Base-by-base conservation (phyloP, 306 rosid genomes). In the Cucumis hystrix region DNA sequence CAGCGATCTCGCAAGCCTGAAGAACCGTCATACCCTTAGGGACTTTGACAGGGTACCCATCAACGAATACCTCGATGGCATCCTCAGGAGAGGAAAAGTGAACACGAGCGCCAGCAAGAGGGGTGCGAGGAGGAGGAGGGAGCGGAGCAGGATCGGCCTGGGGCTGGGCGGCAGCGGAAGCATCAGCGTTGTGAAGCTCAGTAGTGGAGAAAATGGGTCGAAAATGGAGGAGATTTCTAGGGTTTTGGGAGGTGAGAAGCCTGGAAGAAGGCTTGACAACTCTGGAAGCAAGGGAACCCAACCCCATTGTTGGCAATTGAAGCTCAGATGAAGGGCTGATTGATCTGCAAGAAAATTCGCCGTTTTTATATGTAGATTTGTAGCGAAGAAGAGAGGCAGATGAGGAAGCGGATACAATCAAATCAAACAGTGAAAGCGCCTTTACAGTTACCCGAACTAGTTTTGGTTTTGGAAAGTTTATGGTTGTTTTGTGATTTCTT, bases 1-100 rank as follows among this genome's bases (percentile, higher is more conserved):
- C 99, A 12, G 97, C 99, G 51, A 91, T 79, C 87, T 95, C 99
- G 75, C 99, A 95, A 6, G 99, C 99, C 84, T 95, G 99, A 49
- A 95, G 86, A 63, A 95, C 99, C 0, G 96, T 89, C 84, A 95
- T 83, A 37, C 99, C 99, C 88, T 95, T 95, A 6, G 99, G 99
- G 64, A 95, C 83, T 86, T 95, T 92, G 59, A 95, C 97, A 0
- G 99, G 96, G 60, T 85, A 92, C 6, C 97, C 99, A 79, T 95
- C 97, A 0, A 95, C 99, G 76, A 89, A 92, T 15, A 90, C 96
- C 86, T 96, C 99, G 79, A 96, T 91, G 23, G 97, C 97, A 18
- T 96, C 97, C 1, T 96, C 98, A 0, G 98, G 97, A 37, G 86
- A 90, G 7, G 87, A 7, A 69, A 96, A 90, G 16, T 96, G 90